Conservation (phyloP, 2,329 filamentous ascomycete species). For the Hymenoscyphus linearis region DNA sequence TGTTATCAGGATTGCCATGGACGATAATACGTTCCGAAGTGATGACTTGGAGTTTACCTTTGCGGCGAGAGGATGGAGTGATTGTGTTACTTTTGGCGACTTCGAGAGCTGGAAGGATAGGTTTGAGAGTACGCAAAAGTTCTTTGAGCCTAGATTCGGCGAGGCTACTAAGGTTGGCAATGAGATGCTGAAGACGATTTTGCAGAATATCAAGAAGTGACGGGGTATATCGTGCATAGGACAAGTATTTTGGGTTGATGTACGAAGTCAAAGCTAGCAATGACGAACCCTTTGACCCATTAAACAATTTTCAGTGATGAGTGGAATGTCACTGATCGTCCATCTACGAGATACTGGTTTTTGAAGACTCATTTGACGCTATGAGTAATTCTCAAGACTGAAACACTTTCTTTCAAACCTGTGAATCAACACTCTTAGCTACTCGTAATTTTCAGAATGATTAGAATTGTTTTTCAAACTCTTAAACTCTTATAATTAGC, state of each 20-base stretch:
- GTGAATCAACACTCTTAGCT: too few species aligned
- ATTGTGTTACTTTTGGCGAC: constrained; percentile 84
- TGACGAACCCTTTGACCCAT: too few species aligned
- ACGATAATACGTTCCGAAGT: constrained; percentile 86
- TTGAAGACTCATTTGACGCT: too few species aligned
- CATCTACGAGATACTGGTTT: too few species aligned
- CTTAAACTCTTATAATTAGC: too few species aligned
- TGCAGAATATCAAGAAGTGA: constrained; percentile 63
- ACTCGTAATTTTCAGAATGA: too few species aligned
- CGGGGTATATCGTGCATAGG: background rate
- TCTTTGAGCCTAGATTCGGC: constrained; percentile 85
- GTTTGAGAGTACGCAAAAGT: constrained; percentile 83
- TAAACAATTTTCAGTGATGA: too few species aligned
- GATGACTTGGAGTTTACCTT: constrained; percentile 98
- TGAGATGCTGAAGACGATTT: constrained; percentile 93
- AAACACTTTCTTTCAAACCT: too few species aligned
- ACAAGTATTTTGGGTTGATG: constrained; percentile 2
- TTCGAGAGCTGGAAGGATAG: constrained; percentile 91
- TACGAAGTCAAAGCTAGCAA: too few species aligned
- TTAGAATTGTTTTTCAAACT: too few species aligned
- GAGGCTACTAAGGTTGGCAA: constrained; percentile 87
- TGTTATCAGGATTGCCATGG: constrained; percentile 76
- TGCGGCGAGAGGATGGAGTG: constrained; percentile 91
- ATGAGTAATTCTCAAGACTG: too few species aligned
- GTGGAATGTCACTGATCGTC: too few species aligned